Conservation (phyloP, 768 basidiomycete genomes). For the Melanogaster broomeanus region DNA sequence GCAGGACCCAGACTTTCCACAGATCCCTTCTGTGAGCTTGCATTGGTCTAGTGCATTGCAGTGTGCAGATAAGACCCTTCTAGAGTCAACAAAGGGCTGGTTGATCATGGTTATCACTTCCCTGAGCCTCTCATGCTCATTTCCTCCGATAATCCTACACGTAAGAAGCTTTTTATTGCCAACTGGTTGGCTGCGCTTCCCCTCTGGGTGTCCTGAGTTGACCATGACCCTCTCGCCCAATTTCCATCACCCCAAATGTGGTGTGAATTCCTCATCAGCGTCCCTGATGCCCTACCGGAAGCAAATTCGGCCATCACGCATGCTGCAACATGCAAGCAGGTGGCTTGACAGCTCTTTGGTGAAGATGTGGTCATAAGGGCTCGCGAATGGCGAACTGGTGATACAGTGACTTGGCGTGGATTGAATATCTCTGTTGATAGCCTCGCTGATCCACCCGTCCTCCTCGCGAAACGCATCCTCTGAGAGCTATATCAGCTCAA, state of each 20-base stretch:
- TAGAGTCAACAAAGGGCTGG: background rate
- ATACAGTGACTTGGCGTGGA: background rate
- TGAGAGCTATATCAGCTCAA: conserved; percentile 21
- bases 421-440: background rate
- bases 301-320: background rate
- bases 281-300: background rate
- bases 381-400: background rate
- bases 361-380: background rate
- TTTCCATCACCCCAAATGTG: conserved; percentile 8
- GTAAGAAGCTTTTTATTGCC: background rate
- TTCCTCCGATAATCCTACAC: background rate
- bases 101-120: conserved; percentile 5
- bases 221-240: background rate
- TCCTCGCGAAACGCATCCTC: conserved; percentile 8
- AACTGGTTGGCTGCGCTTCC: conserved; percentile 11
- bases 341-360: conserved; percentile 1
- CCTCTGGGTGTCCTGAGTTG: conserved; percentile 5
- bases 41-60: too few relatives aligned
- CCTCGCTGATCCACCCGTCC: background rate
- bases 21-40: too few relatives aligned
- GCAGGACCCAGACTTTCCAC: too few relatives aligned
- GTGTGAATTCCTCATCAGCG: conserved; percentile 6
- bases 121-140: conserved; percentile 7
- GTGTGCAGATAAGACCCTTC: too few relatives aligned
- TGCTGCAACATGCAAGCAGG: background rate